Evolutionary conservation across 2,329 filamentous ascomycete species (phyloP).

Genomic region (Ilyonectria robusta): DNA sequence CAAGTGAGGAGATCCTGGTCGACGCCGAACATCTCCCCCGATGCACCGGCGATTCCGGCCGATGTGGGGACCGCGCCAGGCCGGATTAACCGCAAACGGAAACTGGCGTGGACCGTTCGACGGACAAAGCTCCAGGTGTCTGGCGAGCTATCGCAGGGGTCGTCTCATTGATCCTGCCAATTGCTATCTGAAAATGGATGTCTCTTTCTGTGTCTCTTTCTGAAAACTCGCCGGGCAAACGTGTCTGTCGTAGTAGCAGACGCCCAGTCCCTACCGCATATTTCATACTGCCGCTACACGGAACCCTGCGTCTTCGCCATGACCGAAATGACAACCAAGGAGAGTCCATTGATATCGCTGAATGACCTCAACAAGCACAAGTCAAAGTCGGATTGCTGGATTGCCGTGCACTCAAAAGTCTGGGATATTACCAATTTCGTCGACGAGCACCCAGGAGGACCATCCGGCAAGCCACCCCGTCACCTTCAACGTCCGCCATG

Average conservation of each 20-base stretch:
- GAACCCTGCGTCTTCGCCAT: conserved; percentile 5
- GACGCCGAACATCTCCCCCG: conserved; percentile 4
- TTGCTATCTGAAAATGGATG: conserved; percentile 15
- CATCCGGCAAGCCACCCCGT: conserved; percentile 45
- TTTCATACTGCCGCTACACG: not conserved
- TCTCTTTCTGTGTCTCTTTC: conserved; percentile 4
- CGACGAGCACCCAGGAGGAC: conserved; percentile 55
- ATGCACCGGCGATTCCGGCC: conserved; percentile 20
- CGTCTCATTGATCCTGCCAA: not conserved
- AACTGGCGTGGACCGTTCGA: not conserved
- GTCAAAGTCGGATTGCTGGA: conserved; percentile 70
- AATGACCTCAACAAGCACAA: conserved; percentile 64
- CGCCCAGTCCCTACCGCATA: not conserved
- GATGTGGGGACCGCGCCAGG: conserved; percentile 19
- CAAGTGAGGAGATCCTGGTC: not conserved
- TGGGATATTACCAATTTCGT: conserved; percentile 80
- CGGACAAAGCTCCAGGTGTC: conserved; percentile 9
- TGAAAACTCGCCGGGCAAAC: not conserved
- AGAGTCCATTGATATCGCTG: conserved; percentile 36
- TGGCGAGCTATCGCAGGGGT: conserved; percentile 1
- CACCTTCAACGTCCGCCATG: not conserved
- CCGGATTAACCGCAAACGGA: conserved; percentile 15
- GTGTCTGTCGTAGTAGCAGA: not conserved
- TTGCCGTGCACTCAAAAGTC: conserved; percentile 77
- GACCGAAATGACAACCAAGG: conserved; percentile 27